Evolutionary conservation across 352 stramenopile genomes (phyloP).

Genomic region (Phytophthora podocarpi): DNA sequence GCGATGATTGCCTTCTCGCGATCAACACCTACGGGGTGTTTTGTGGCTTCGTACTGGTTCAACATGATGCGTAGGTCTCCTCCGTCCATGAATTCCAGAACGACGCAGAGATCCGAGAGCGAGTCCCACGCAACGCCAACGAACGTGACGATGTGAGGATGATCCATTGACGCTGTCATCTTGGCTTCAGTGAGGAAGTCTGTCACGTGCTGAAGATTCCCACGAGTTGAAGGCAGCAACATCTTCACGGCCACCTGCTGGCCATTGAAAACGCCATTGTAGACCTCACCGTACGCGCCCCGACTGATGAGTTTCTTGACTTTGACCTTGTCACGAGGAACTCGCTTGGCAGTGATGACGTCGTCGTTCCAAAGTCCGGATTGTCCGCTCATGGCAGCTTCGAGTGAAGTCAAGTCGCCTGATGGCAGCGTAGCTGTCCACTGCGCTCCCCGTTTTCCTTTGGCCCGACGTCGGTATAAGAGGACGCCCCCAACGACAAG

Average conservation of each 20-base stretch:
- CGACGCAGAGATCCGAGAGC: slow-evolving; percentile 42
- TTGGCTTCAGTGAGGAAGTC: slow-evolving; percentile 17
- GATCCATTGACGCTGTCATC: slow-evolving; percentile 33
- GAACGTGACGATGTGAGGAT: slow-evolving; percentile 39
- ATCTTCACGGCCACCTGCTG: slow-evolving; percentile 47
- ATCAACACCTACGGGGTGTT: slow-evolving; percentile 11
- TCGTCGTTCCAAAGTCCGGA: slow-evolving; percentile 23
- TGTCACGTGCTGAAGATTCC: slow-evolving; percentile 28
- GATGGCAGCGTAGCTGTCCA: too few species aligned
- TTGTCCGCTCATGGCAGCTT: background rate
- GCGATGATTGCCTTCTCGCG: slow-evolving; percentile 38
- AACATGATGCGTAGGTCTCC: background rate
- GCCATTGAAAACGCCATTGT: slow-evolving; percentile 27
- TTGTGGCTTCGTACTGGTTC: slow-evolving; percentile 11
- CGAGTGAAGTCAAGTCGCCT: too few species aligned
- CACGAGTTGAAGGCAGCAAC: background rate
- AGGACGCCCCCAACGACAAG: too few species aligned
- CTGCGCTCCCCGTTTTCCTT: too few species aligned
- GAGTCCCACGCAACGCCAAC: slow-evolving; percentile 45
- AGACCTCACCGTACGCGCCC: slow-evolving; percentile 41
- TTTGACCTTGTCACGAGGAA: slow-evolving; percentile 32
- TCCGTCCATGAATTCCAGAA: slow-evolving; percentile 52
- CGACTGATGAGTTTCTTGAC: slow-evolving; percentile 29
- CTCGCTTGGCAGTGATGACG: slow-evolving; percentile 19
- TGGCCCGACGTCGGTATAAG: too few species aligned